Conservation (phyloP, 2,329 filamentous ascomycete genomes). For the Diaporthe aspalathi region DNA sequence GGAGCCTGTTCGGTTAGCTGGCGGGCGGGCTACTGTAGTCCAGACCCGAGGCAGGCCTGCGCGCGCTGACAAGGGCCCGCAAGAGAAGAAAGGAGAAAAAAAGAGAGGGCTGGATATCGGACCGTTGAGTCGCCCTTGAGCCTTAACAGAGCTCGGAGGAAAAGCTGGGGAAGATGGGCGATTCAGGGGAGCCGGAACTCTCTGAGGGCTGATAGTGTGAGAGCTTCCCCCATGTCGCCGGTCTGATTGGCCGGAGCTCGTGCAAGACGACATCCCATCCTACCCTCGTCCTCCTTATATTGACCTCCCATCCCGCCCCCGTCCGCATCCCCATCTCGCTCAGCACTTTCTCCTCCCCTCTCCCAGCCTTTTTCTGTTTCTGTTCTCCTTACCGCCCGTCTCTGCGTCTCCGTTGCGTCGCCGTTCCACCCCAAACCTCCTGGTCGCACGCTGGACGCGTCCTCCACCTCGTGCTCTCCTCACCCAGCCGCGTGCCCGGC, state of each 20-base stretch:
- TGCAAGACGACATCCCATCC: constrained; percentile 41
- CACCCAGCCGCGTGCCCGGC: constrained; percentile 30
- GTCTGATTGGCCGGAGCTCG: constrained; percentile 46
- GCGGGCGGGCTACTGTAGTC: constrained; percentile 5
- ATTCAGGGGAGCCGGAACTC: constrained; percentile 30
- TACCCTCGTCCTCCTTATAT: constrained; percentile 35
- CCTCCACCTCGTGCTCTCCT: constrained; percentile 26
- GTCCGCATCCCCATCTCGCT: constrained; percentile 37
- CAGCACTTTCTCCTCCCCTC: constrained; percentile 39
- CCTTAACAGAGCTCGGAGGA: constrained; percentile 27
- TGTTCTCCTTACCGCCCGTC: constrained; percentile 25
- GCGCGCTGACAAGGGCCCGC: not conserved
- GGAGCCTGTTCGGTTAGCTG: not conserved
- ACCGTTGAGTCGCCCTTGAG: constrained; percentile 2
- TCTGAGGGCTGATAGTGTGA: constrained; percentile 34
- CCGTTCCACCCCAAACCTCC: constrained; percentile 18
- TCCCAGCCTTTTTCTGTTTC: constrained; percentile 36
- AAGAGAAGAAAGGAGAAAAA: not conserved
- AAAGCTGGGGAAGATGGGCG: constrained; percentile 23
- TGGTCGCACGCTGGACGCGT: constrained; percentile 30
- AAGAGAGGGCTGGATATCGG: constrained; percentile 17
- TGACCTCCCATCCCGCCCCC: constrained; percentile 45
- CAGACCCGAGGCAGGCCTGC: not conserved
- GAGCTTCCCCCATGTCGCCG: constrained; percentile 42
- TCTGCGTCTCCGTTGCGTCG: constrained; percentile 4